Evolutionary conservation across 2,329 filamentous ascomycete genomes (phyloP).

Genomic region (Pseudogymnoascus sp.): DNA sequence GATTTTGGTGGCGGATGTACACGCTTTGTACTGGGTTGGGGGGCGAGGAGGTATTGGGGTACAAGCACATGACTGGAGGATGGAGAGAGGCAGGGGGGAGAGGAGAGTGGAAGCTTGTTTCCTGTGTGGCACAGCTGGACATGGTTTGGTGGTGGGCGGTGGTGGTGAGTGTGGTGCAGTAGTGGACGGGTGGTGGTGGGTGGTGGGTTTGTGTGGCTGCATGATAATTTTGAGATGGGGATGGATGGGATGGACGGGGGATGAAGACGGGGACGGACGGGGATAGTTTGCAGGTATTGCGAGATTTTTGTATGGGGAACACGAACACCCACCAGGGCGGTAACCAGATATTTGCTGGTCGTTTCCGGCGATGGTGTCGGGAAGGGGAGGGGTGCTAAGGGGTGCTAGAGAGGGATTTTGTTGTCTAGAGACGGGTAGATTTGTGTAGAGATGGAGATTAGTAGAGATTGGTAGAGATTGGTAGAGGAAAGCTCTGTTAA

Average conservation of each 20-base stretch:
- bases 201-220: background rate
- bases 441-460: background rate
- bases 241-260: too few species aligned
- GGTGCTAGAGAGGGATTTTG: background rate
- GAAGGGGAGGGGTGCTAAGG: background rate
- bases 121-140: background rate
- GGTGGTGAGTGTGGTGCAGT: background rate
- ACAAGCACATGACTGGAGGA: background rate
- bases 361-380: background rate
- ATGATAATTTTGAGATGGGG: background rate
- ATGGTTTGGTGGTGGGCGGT: background rate
- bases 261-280: too few species aligned
- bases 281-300: too few species aligned
- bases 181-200: background rate
- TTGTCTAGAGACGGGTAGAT: too few species aligned
- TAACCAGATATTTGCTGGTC: too few species aligned
- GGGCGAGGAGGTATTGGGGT: background rate
- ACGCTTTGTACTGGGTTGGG: background rate
- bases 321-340: too few species aligned
- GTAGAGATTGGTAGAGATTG: background rate
- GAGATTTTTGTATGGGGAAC: too few species aligned
- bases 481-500: background rate
- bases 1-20: too few species aligned
- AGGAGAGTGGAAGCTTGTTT: background rate
- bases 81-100: background rate